A percentile compares a stretch with the other conserved stretches of the same genome.
Evolutionary conservation across 2,329 filamentous ascomycete genomes (phyloP).

Genomic region (Dactylellina leptospora): DNA sequence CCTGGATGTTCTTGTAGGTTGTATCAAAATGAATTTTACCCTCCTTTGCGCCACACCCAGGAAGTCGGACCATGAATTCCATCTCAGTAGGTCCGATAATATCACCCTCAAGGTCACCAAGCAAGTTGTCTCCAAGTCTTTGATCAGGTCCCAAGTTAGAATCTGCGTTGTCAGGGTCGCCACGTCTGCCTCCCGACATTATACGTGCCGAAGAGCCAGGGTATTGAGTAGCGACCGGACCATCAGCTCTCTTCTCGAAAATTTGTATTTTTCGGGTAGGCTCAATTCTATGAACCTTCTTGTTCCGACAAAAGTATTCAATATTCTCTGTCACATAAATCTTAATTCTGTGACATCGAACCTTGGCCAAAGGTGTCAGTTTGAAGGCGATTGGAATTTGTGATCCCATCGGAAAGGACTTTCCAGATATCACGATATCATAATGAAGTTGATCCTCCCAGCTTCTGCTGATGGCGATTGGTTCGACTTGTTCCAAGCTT

Average conservation of each 20-base stretch:
- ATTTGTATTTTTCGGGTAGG: conserved; percentile 83
- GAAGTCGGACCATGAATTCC: conserved; percentile 91
- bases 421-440: conserved; percentile 94
- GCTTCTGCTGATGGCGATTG: conserved; percentile 89
- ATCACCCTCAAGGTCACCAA: conserved; percentile 82
- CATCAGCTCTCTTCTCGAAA: conserved; percentile 87
- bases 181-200: conserved; percentile 77
- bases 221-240: conserved; percentile 76
- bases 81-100: conserved; percentile 90
- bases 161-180: conserved; percentile 59
- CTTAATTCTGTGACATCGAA: conserved; percentile 90
- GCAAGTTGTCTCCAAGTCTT: conserved; percentile 69
- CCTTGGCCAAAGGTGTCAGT: conserved; percentile 88
- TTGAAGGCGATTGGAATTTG: conserved; percentile 94
- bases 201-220: conserved; percentile 79
- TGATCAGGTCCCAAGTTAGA: conserved; percentile 36
- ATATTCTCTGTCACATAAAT: conserved; percentile 89
- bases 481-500: conserved; percentile 88
- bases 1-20: conserved; percentile 91
- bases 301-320: conserved; percentile 88
- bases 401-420: conserved; percentile 88
- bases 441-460: conserved; percentile 97
- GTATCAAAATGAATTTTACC: conserved; percentile 87
- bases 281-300: conserved; percentile 83
- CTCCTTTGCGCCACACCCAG: conserved; percentile 85